These are phyloP conservation scores for Vicia faba DNA, from an alignment of 306 rosid genomes.

Conservation along the genomic window DNA sequence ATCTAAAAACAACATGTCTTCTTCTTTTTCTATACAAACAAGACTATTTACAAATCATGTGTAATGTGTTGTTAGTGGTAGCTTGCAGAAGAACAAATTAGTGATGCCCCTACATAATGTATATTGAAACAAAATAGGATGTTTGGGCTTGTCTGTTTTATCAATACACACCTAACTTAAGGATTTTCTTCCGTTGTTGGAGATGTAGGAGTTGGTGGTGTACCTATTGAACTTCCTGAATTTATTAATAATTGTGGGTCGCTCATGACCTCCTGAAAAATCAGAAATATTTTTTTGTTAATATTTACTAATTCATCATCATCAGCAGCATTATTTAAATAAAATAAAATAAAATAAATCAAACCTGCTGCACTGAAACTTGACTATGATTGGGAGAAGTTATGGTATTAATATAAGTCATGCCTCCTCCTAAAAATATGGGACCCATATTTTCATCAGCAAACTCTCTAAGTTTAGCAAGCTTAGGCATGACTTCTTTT, in stretches of 20 bases:
- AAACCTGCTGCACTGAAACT: slow-evolving; percentile 55
- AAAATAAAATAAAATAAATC: not conserved
- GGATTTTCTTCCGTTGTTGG: slow-evolving; percentile 27
- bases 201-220: slow-evolving; percentile 42
- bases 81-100: too few species aligned
- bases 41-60: too few species aligned
- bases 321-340: not conserved
- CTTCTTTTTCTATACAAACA: too few species aligned
- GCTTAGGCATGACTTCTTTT: slow-evolving; percentile 55
- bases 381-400: slow-evolving; percentile 38
- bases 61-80: too few species aligned
- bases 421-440: slow-evolving; percentile 9
- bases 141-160: too few species aligned
- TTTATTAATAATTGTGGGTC: slow-evolving; percentile 42
- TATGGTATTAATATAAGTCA: not conserved
- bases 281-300: too few species aligned
- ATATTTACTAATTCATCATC: too few species aligned
- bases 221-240: slow-evolving; percentile 42
- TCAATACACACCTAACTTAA: not conserved
- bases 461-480: slow-evolving; percentile 57
- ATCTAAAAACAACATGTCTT: too few species aligned
- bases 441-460: slow-evolving; percentile 52
- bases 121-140: not conserved
- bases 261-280: slow-evolving; percentile 59
- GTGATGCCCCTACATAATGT: too few species aligned